Percentiles rank a stretch among this genome's conserved stretches.
Conservation (phyloP, 441 rosid species). For the Erodium texanum region DNA sequence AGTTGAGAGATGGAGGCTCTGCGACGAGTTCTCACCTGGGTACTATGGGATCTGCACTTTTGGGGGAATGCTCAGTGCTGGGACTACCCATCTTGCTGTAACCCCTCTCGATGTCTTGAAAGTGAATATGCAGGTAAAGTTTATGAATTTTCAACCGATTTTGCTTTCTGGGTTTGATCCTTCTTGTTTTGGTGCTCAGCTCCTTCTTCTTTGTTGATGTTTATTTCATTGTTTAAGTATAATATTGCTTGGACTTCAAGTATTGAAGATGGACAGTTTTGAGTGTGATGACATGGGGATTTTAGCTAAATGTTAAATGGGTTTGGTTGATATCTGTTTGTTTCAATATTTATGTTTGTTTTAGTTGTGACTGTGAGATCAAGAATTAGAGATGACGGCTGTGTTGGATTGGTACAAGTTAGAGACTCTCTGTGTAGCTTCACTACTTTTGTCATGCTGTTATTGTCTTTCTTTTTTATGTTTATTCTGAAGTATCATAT, state of each 20-base stretch:
- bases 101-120: conserved; percentile 78
- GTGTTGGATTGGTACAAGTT: too few relatives aligned
- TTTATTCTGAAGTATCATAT: too few relatives aligned
- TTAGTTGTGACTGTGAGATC: not conserved
- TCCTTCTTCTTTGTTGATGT: too few relatives aligned
- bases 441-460: too few relatives aligned
- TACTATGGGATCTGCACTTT: conserved; percentile 48
- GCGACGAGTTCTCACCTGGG: too few relatives aligned
- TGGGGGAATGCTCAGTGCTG: conserved; percentile 78
- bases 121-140: conserved; percentile 66
- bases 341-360: not conserved
- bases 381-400: not conserved
- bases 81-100: conserved; percentile 51
- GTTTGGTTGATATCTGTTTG: too few relatives aligned
- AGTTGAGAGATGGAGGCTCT: too few relatives aligned
- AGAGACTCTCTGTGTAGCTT: too few relatives aligned
- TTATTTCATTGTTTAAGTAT: not conserved
- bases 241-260: not conserved
- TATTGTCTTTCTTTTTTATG: too few relatives aligned
- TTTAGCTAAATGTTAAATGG: too few relatives aligned
- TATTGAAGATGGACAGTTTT: not conserved
- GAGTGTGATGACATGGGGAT: too few relatives aligned
- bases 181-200: too few relatives aligned
- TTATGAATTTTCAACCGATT: not conserved
- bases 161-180: not conserved